These are phyloP conservation scores for Tillandsia fasciculata DNA, from an alignment of 176 grass and related monocot genomes.

Conservation along the genomic window DNA sequence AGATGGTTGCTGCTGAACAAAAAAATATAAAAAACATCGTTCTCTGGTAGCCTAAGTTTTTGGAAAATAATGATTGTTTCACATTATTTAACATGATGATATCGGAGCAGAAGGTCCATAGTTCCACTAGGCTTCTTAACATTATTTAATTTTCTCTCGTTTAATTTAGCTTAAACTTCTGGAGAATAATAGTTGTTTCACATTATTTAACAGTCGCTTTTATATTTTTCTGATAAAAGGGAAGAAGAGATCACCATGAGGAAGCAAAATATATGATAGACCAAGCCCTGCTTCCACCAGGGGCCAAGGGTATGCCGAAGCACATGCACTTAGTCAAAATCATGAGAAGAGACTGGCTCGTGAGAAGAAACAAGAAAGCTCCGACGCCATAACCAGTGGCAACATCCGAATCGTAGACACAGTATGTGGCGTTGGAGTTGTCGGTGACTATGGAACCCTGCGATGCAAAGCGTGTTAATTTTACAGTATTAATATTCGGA, in stretches of 20 bases:
- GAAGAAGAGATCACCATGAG: conserved; percentile 48
- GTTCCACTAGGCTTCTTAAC: too few species aligned
- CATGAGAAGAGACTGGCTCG: conserved; percentile 74
- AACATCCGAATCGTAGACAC: conserved; percentile 77
- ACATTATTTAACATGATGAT: too few species aligned
- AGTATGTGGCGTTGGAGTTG: conserved; percentile 55
- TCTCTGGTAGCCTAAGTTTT: too few species aligned
- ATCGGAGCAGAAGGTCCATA: too few species aligned
- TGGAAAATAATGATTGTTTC: too few species aligned
- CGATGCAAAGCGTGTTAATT: conserved; percentile 8
- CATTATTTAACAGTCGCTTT: too few species aligned
- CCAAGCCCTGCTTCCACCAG: conserved; percentile 79
- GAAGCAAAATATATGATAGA: conserved; percentile 84
- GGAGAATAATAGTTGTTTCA: too few species aligned
- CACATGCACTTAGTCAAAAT: conserved; percentile 79
- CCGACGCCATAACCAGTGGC: conserved; percentile 92
- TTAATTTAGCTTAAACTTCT: too few species aligned
- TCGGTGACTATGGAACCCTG: conserved; percentile 67
- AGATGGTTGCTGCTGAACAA: too few species aligned
- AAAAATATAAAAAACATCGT: too few species aligned
- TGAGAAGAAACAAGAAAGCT: conserved; percentile 81
- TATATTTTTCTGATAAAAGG: too few species aligned
- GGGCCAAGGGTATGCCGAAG: conserved; percentile 73
- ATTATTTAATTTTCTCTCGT: too few species aligned
- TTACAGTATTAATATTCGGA: not conserved